phyloP scores from a whole-genome alignment of 163 green algal genomes.

The Trebouxia gelatinosa region DNA sequence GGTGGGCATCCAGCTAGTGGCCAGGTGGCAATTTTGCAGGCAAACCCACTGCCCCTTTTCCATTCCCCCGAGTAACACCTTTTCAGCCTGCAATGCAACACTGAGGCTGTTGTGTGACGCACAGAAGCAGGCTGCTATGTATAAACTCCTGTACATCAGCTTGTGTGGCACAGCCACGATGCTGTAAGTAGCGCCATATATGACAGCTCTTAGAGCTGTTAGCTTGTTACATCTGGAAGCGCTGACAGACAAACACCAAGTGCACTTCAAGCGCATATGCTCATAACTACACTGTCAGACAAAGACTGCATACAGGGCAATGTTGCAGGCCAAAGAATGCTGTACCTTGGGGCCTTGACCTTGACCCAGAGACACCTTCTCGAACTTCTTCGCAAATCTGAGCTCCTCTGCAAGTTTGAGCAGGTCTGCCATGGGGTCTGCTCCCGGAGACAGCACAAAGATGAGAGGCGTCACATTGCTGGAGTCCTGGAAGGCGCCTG shows the following conservation, averaged over 20 bases:
- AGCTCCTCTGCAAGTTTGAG: conserved; percentile 72
- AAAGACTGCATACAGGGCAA: too few relatives aligned
- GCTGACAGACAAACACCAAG: too few relatives aligned
- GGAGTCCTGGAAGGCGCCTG: conserved; percentile 67
- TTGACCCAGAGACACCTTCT: conserved; percentile 86
- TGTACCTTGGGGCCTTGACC: conserved; percentile 86
- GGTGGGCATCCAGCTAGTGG: conserved; percentile 72
- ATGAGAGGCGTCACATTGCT: conserved; percentile 79
- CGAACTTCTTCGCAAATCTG: conserved; percentile 72
- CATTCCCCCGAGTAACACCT: conserved; percentile 76
- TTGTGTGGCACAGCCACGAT: too few relatives aligned
- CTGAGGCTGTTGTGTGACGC: too few relatives aligned
- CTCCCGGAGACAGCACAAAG: conserved; percentile 56
- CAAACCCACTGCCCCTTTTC: conserved; percentile 90
- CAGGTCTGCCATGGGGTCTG: conserved; percentile 82
- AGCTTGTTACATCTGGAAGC: too few relatives aligned
- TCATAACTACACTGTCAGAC: too few relatives aligned
- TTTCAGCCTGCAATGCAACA: conserved; percentile 65
- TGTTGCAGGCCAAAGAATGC: too few relatives aligned
- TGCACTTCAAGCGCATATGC: too few relatives aligned
- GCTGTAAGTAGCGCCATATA: too few relatives aligned
- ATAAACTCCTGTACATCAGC: too few relatives aligned
- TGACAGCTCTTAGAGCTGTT: too few relatives aligned
- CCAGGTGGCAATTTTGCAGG: conserved; percentile 93
- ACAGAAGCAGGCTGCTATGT: too few relatives aligned